Percentiles rank a stretch among this genome's conserved stretches.
Conservation (phyloP, 768 basidiomycete genomes). For the Agaricus subrufescens region DNA sequence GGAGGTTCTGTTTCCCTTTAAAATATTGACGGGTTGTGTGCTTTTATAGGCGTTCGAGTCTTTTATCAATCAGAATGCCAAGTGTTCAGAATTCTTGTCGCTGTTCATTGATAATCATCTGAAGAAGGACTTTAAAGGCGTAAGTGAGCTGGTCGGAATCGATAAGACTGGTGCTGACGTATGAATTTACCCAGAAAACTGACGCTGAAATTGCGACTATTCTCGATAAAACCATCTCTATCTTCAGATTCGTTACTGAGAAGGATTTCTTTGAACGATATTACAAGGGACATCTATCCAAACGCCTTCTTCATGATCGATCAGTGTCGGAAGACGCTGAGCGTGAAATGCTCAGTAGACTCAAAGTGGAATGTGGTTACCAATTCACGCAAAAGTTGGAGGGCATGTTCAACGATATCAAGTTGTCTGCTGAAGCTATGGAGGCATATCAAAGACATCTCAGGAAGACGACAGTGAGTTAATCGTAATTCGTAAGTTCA, state of each 20-base stretch:
- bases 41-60: conserved; percentile 76
- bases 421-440: conserved; percentile 78
- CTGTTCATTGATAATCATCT: conserved; percentile 96
- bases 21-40: neutral
- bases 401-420: conserved; percentile 99
- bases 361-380: conserved; percentile 93
- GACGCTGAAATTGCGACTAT: conserved; percentile 87
- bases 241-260: conserved; percentile 91
- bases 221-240: conserved; percentile 92
- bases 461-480: conserved; percentile 54
- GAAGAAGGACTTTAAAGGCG: conserved; percentile 91
- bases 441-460: conserved; percentile 64
- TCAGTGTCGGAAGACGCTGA: conserved; percentile 98
- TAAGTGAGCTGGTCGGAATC: conserved; percentile 33
- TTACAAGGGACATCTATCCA: conserved; percentile 94
- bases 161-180: conserved; percentile 1
- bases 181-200: conserved; percentile 64
- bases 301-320: conserved; percentile 79
- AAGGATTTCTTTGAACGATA: conserved; percentile 98
- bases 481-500: neutral
- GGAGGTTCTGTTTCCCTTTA: neutral
- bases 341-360: conserved; percentile 92
- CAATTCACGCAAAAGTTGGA: conserved; percentile 98
- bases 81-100: conserved; percentile 92
- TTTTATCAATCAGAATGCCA: conserved; percentile 85